These are phyloP conservation scores for Juglanconis oblonga DNA, from an alignment of 2,329 filamentous ascomycete species.

Conservation along the genomic window DNA sequence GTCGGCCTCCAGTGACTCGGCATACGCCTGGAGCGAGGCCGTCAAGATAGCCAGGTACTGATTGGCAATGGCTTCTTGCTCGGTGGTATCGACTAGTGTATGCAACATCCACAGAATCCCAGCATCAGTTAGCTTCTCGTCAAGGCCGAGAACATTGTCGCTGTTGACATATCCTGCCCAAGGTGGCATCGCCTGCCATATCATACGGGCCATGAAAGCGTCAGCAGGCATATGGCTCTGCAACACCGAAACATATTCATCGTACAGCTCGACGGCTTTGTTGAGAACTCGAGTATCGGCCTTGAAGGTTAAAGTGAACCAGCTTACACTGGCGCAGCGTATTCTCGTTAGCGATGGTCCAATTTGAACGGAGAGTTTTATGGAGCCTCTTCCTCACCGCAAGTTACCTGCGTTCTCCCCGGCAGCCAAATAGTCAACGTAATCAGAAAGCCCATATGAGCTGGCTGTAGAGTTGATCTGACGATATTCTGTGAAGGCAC, in stretches of 20 bases:
- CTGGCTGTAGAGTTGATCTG: background rate
- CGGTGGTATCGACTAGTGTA: slow-evolving; percentile 29
- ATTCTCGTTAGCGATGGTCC: no score
- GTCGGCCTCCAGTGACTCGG: background rate
- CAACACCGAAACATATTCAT: slow-evolving; percentile 32
- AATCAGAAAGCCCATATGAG: background rate
- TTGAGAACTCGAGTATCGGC: slow-evolving; percentile 33
- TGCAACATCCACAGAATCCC: slow-evolving; percentile 27
- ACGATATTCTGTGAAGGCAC: background rate
- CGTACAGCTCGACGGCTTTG: slow-evolving; percentile 36
- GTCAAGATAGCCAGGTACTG: slow-evolving; percentile 19
- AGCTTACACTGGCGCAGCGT: slow-evolving; percentile 20
- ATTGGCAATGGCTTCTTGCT: slow-evolving; percentile 26
- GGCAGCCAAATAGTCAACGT: background rate
- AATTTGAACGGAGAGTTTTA: no score
- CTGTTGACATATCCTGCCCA: slow-evolving; percentile 33
- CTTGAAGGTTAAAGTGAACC: slow-evolving; percentile 27
- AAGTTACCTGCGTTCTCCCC: background rate
- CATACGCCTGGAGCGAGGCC: background rate
- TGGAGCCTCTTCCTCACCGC: background rate
- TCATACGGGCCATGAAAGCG: slow-evolving; percentile 30
- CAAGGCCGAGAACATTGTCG: slow-evolving; percentile 38
- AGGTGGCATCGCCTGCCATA: slow-evolving; percentile 37
- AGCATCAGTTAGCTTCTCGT: slow-evolving; percentile 29
- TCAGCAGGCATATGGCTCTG: slow-evolving; percentile 26